Evolutionary conservation across 1,139 yeast species (phyloP).

Genomic region (Blastobotrys apis): DNA sequence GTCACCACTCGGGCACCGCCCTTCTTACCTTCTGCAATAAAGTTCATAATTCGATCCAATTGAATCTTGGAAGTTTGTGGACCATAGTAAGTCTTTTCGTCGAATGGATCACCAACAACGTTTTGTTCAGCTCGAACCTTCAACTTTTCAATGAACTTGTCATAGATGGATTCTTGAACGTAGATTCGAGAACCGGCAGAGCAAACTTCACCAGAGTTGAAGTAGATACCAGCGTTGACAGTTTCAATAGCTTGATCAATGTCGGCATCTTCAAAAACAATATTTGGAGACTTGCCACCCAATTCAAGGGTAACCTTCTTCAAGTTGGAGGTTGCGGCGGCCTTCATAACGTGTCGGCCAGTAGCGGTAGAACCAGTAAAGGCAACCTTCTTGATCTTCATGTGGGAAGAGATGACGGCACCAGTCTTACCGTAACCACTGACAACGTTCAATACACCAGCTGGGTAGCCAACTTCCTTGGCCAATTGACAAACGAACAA

Average conservation of each 20-base stretch:
- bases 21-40: constrained; percentile 62
- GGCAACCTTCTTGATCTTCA: constrained; percentile 69
- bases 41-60: constrained; percentile 65
- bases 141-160: constrained; percentile 52
- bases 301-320: constrained; percentile 76
- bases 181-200: constrained; percentile 77
- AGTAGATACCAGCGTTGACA: constrained; percentile 56
- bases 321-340: constrained; percentile 60
- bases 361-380: constrained; percentile 84
- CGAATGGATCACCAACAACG: constrained; percentile 70
- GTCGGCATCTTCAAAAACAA: constrained; percentile 65
- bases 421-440: constrained; percentile 77
- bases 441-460: constrained; percentile 72
- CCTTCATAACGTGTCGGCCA: constrained; percentile 67
- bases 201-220: constrained; percentile 79
- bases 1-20: constrained; percentile 71
- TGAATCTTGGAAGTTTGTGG: constrained; percentile 75
- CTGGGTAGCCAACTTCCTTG: constrained; percentile 71
- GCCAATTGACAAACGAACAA: constrained; percentile 56
- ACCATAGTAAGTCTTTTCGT: constrained; percentile 66
- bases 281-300: constrained; percentile 79
- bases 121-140: constrained; percentile 44
- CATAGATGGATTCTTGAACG: constrained; percentile 68
- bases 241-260: constrained; percentile 48
- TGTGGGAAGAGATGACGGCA: constrained; percentile 66